A percentile compares a stretch with the other conserved stretches of the same genome.
phyloP scores from a whole-genome alignment of 805 yeast genomes.

The Maudiozyma serrabonitensis region DNA sequence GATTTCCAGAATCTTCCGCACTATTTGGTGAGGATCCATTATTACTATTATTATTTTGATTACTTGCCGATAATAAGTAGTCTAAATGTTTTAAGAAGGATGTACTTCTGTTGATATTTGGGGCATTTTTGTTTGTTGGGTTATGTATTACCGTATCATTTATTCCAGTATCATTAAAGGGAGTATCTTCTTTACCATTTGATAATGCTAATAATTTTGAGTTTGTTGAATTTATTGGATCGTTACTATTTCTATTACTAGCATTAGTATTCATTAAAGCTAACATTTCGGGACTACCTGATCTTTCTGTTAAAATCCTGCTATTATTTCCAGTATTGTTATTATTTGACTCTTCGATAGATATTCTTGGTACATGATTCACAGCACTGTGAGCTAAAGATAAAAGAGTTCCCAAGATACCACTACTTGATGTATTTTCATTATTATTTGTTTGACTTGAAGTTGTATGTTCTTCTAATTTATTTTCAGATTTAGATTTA shows the following conservation, averaged over 20 bases:
- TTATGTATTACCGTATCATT: constrained; percentile 13
- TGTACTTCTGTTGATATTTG: constrained; percentile 11
- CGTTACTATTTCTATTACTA: too few relatives aligned
- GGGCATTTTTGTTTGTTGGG: constrained; percentile 1
- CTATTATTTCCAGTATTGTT: neutral
- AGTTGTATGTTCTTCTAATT: neutral
- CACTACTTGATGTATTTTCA: constrained; percentile 13
- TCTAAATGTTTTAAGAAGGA: constrained; percentile 33
- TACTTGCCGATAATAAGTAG: constrained; percentile 21
- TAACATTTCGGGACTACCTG: neutral
- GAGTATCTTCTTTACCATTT: neutral
- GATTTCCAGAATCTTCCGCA: neutral
- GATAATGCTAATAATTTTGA: neutral
- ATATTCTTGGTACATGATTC: constrained; percentile 17
- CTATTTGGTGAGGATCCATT: neutral
- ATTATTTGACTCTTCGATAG: neutral
- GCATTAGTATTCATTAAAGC: neutral
- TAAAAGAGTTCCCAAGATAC: constrained; percentile 36
- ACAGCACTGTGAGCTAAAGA: constrained; percentile 43
- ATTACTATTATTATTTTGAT: neutral
- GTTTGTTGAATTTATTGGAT: neutral
- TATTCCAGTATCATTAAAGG: neutral
- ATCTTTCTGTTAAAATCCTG: neutral
- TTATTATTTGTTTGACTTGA: neutral
- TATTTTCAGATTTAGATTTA: neutral